These are phyloP conservation scores for Sclerotiophoma versabilis DNA, from an alignment of 2,329 filamentous ascomycete genomes.

Conservation along the genomic window DNA sequence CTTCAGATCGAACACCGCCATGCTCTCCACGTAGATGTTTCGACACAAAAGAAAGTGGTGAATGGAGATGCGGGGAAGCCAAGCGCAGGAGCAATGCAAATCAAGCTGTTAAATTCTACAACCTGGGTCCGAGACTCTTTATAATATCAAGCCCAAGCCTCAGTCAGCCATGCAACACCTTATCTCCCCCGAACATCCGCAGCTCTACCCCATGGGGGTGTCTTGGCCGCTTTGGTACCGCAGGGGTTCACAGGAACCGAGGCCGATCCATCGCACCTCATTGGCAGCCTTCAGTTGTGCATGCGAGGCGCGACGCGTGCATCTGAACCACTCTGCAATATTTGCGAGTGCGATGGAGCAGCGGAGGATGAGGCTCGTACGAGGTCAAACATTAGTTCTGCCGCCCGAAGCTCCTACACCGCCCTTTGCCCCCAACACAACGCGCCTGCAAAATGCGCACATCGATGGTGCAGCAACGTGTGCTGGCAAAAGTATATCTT, in stretches of 20 bases:
- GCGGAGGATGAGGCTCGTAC: not conserved
- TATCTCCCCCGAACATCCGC: not conserved
- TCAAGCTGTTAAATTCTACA: not conserved
- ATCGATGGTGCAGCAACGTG: no score
- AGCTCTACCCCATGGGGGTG: slow-evolving; percentile 12
- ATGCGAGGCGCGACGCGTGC: slow-evolving; percentile 12
- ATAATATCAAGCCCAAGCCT: not conserved
- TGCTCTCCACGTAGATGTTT: slow-evolving; percentile 5
- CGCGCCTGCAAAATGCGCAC: not conserved
- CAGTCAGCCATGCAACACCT: slow-evolving; percentile 1
- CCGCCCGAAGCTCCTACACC: not conserved
- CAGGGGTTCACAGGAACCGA: slow-evolving; percentile 9
- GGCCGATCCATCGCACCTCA: slow-evolving; percentile 2
- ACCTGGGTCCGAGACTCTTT: not conserved
- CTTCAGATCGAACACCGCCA: slow-evolving; percentile 43
- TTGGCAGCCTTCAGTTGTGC: slow-evolving; percentile 2
- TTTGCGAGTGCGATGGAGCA: not conserved
- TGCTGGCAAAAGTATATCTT: no score
- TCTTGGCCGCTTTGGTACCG: slow-evolving; percentile 1
- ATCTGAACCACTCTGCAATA: not conserved
- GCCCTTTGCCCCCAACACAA: not conserved
- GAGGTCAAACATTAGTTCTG: not conserved
- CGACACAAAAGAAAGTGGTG: not conserved
- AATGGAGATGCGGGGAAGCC: not conserved
- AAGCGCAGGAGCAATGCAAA: not conserved